Conservation (phyloP, 768 basidiomycete species). For the Rhodotorula kratochvilovae region DNA sequence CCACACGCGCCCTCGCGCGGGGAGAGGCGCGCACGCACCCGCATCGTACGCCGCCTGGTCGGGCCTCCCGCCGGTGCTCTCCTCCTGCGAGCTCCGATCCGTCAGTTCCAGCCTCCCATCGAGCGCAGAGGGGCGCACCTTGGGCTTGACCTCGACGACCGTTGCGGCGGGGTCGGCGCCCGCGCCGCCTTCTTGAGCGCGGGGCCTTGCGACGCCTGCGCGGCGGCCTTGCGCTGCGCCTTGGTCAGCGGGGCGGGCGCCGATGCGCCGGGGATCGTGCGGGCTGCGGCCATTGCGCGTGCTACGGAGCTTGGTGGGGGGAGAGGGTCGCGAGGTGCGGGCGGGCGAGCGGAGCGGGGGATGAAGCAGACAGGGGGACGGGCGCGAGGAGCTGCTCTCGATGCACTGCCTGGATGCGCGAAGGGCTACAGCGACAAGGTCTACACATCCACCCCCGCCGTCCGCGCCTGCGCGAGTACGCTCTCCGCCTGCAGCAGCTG, state of each 20-base stretch:
- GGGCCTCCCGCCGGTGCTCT: constrained; percentile 4
- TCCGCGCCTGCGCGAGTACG: background rate
- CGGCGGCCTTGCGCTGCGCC: constrained; percentile 2
- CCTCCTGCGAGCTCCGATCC: background rate
- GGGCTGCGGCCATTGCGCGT: background rate
- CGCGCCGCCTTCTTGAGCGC: background rate
- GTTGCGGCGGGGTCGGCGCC: constrained; percentile 25
- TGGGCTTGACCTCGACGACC: constrained; percentile 17
- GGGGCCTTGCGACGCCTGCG: background rate
- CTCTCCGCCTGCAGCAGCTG: constrained; percentile 13
- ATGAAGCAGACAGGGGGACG: background rate
- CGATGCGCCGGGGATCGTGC: background rate
- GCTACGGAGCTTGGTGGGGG: too few relatives aligned
- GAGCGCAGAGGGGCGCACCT: constrained; percentile 5
- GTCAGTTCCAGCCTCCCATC: background rate
- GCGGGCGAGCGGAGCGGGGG: background rate
- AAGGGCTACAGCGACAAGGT: too few relatives aligned
- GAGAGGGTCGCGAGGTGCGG: background rate
- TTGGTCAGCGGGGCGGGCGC: background rate
- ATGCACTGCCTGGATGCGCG: background rate
- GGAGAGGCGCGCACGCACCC: background rate
- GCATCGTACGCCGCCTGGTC: constrained; percentile 22
- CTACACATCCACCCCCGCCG: background rate
- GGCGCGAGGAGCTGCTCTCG: background rate
- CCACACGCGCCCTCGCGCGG: too few relatives aligned